phyloP scores from a whole-genome alignment of 2,329 filamentous ascomycete species.

The Ilyonectria sp. region DNA sequence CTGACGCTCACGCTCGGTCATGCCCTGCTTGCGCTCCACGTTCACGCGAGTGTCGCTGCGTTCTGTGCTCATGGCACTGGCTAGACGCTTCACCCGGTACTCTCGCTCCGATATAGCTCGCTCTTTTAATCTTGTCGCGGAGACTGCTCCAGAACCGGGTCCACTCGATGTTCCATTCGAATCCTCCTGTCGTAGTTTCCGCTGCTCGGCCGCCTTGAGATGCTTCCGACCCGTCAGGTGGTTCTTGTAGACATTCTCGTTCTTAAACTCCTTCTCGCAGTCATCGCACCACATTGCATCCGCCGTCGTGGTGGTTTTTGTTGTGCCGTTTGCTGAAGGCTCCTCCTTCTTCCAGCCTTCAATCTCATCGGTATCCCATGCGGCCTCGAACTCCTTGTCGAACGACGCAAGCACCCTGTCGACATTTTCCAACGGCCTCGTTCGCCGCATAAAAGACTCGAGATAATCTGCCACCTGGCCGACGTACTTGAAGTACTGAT shows the following conservation, averaged over 20 bases:
- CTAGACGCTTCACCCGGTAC: slow-evolving; percentile 84
- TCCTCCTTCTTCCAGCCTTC: slow-evolving; percentile 81
- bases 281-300: slow-evolving; percentile 91
- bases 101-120: slow-evolving; percentile 92
- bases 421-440: slow-evolving; percentile 87
- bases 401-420: slow-evolving; percentile 83
- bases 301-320: slow-evolving; percentile 53
- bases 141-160: slow-evolving; percentile 47
- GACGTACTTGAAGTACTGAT: slow-evolving; percentile 93
- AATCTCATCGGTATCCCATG: slow-evolving; percentile 86
- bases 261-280: slow-evolving; percentile 96
- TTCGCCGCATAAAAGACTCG: slow-evolving; percentile 88
- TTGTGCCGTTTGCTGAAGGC: slow-evolving; percentile 51
- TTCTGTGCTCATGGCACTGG: slow-evolving; percentile 87
- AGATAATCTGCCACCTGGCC: slow-evolving; percentile 86
- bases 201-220: slow-evolving; percentile 82
- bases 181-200: slow-evolving; percentile 65
- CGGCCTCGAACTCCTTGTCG: slow-evolving; percentile 85
- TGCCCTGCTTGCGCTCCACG: slow-evolving; percentile 95
- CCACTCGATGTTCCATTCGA: slow-evolving; percentile 49
- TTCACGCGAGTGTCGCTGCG: slow-evolving; percentile 93
- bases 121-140: slow-evolving; percentile 81
- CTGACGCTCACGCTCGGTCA: slow-evolving; percentile 96
- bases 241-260: slow-evolving; percentile 92
- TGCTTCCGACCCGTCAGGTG: slow-evolving; percentile 95